Evolutionary conservation across 148 eudicot species (phyloP), one percentile per base, ranked within the genome.

Genomic region (Diospyros lotus): DNA sequence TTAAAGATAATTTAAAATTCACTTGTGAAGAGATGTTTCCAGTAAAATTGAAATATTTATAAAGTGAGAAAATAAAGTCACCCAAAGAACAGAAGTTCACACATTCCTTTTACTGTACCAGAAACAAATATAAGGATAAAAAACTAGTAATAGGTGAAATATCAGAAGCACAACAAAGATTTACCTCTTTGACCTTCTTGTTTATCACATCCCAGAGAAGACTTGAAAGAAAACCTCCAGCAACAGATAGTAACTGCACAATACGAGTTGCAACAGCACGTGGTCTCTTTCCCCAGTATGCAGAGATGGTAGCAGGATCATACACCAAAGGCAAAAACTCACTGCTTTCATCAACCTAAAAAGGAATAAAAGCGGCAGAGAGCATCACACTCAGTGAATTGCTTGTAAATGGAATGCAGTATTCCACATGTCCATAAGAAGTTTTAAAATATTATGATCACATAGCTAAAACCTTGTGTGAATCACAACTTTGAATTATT

Each of bases 251-350:
- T 76, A 95, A 84, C 80, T 95, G 99, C 44, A 89, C 75, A 78
- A 89, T 77, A 48, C 99, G 97, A 13, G 99, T 90, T 6, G 87
- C 92, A 76, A 95, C 97, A 75, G 97, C 91, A 60, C 94, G 92
- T 78, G 99, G 99, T 53, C 99, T 89, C 79, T 87, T 91, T n/a
- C 99, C 99, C 99, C 99, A 95, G 72, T 95, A 95, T 28, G 89
- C 79, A 58, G 94, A 80, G 69, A 95, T 95, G 84, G 68, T 88
- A 53, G 59, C 93, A 82, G 99, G 97, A 83, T 90, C 91, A 78
- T 95, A 95, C 65, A 87, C 99, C 86, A 89, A 76, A n/a, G 97
- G 99, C 73, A 95, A 85, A 68, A 84, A 89, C 81, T 92, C 93
- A 62, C 99, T 89, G 86, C 96, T 87, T 83, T 95, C 96, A 73